These are phyloP conservation scores for Scytalidium sp. DNA, from an alignment of 2,329 filamentous ascomycete genomes.

Conservation along the genomic window DNA sequence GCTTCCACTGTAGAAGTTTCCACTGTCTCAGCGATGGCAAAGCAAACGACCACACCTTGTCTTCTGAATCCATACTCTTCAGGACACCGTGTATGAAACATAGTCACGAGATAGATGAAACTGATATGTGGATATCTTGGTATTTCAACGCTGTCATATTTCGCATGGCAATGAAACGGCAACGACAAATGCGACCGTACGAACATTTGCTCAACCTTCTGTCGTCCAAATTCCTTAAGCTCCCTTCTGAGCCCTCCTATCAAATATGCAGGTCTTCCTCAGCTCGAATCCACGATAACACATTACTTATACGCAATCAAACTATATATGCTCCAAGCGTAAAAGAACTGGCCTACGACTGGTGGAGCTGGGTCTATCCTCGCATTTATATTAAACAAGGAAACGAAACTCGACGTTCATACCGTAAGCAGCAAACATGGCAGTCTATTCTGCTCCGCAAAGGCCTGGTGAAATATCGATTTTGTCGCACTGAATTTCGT, in stretches of 20 bases:
- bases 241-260: background rate
- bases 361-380: background rate
- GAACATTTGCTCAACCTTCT: conserved; percentile 6
- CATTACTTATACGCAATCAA: background rate
- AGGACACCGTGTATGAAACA: background rate
- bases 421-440: background rate
- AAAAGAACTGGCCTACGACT: background rate
- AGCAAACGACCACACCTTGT: background rate
- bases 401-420: background rate
- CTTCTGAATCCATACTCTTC: background rate
- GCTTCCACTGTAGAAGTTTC: conserved; percentile 8
- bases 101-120: conserved; percentile 1
- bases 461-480: background rate
- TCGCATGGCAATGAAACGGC: conserved; percentile 13
- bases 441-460: background rate
- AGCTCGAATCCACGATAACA: background rate
- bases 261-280: background rate
- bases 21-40: conserved; percentile 3
- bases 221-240: background rate
- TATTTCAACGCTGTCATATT: conserved; percentile 10
- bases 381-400: background rate
- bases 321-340: background rate
- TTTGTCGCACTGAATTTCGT: conserved; percentile 10
- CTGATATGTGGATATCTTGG: background rate
- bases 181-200: conserved; percentile 6